phyloP scores from a whole-genome alignment of 441 rosid species.

The Syzygium syzygioides region DNA sequence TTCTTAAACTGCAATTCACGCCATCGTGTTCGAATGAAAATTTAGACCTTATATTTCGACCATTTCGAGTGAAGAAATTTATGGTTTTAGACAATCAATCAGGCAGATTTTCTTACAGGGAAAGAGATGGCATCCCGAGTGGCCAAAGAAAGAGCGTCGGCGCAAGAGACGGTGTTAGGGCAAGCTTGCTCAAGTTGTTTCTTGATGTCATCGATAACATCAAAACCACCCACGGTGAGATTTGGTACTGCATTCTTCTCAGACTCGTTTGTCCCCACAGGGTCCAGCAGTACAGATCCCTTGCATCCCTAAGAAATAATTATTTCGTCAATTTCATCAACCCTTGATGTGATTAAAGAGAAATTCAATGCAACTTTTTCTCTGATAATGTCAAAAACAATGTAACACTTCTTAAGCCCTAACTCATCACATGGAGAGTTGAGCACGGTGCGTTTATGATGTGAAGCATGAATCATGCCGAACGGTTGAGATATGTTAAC shows the following conservation, averaged over 20 bases:
- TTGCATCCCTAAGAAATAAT: conserved; percentile 3
- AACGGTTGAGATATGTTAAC: not conserved
- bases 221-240: not conserved
- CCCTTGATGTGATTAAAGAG: not conserved
- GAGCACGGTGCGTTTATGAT: not conserved
- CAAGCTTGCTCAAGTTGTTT: not conserved
- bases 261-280: not conserved
- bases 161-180: not conserved
- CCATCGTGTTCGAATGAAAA: not conserved
- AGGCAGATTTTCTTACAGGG: not conserved
- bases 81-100: not conserved
- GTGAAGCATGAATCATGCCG: not conserved
- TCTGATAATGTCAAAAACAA: not conserved
- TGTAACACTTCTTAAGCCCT: not conserved
- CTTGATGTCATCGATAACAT: conserved; percentile 5
- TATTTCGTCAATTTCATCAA: not conserved
- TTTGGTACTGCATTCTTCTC: conserved; percentile 8
- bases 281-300: conserved; percentile 1
- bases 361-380: not conserved
- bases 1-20: not conserved
- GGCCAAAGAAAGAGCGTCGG: not conserved
- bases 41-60: not conserved
- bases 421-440: not conserved
- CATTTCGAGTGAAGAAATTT: not conserved
- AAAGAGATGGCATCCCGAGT: conserved; percentile 7